phyloP scores from a whole-genome alignment of 2,329 filamentous ascomycete species.

The Graphilbum ipis-grandicollis region DNA sequence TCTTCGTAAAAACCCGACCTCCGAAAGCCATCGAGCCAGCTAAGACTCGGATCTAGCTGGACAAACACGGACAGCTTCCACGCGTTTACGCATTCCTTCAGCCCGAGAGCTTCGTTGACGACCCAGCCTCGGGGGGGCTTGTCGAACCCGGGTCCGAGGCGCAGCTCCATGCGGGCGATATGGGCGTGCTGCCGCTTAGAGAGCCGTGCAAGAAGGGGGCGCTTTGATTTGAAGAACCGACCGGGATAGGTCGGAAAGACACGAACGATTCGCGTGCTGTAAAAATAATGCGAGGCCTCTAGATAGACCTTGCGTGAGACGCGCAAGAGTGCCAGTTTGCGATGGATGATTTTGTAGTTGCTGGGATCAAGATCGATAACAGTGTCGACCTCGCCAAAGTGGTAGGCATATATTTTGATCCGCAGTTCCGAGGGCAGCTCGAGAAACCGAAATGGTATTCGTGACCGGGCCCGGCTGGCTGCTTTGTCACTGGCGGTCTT shows the following conservation, averaged over 20 bases:
- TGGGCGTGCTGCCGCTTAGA: conserved; percentile 39
- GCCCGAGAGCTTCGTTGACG: conserved; percentile 45
- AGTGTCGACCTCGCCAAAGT: conserved; percentile 34
- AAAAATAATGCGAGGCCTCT: conserved; percentile 50
- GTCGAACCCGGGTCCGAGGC: conserved; percentile 57
- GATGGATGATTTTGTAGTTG: conserved; percentile 45
- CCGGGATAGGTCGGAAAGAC: conserved; percentile 49
- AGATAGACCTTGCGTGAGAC: conserved; percentile 41
- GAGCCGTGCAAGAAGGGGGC: conserved; percentile 50
- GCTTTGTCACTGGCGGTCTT: background rate
- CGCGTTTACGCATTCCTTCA: conserved; percentile 42
- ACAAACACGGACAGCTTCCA: conserved; percentile 48
- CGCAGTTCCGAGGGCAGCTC: conserved; percentile 53
- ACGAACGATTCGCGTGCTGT: conserved; percentile 42
- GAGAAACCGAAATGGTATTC: conserved; percentile 43
- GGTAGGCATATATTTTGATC: conserved; percentile 47
- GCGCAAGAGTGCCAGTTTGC: conserved; percentile 41
- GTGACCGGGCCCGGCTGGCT: too few relatives aligned
- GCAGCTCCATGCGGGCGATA: conserved; percentile 49
- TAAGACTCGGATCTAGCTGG: conserved; percentile 53
- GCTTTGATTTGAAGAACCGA: conserved; percentile 55
- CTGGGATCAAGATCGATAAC: conserved; percentile 50
- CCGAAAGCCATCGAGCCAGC: conserved; percentile 50
- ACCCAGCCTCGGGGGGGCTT: conserved; percentile 55
- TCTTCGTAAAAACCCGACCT: conserved; percentile 52